These are phyloP conservation scores for Leavenworthia alabamica DNA, from an alignment of 345 rosid species.

Conservation along the genomic window DNA sequence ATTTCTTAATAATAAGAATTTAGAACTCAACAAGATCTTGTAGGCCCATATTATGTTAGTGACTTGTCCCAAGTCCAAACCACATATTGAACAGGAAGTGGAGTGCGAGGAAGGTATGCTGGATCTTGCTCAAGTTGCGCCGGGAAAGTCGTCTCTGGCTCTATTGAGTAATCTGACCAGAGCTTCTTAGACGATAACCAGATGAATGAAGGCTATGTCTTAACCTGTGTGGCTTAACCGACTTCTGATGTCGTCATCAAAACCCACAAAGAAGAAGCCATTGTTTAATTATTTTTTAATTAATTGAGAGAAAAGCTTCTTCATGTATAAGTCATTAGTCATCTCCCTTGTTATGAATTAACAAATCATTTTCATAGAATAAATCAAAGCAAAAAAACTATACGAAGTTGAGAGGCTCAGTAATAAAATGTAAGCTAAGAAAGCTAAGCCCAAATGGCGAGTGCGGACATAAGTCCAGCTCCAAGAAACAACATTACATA, in stretches of 20 bases:
- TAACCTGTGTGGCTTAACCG: slow-evolving; percentile 71
- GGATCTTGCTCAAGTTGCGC: no score
- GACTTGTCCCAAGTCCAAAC: no score
- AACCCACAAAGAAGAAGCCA: slow-evolving; percentile 83
- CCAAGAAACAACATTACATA: slow-evolving; percentile 81
- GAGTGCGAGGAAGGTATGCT: no score
- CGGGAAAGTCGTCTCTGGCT: slow-evolving; percentile 39
- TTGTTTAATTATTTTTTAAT: no score
- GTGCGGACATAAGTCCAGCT: slow-evolving; percentile 78
- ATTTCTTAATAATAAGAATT: no score
- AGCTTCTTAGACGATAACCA: slow-evolving; percentile 79
- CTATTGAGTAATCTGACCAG: slow-evolving; percentile 60
- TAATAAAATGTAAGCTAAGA: background rate
- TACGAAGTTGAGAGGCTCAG: no score
- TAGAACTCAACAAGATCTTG: no score
- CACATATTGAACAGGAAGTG: slow-evolving; percentile 35
- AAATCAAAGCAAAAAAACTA: background rate
- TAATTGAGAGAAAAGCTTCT: no score
- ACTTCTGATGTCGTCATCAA: slow-evolving; percentile 44
- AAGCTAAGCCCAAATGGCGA: slow-evolving; percentile 77
- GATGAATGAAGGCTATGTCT: slow-evolving; percentile 47
- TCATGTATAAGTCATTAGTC: background rate
- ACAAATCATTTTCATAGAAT: no score
- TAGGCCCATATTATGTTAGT: no score
- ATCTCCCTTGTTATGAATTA: background rate